Conservation (phyloP, 2,329 filamentous ascomycete species). For the Venturia nashicola region DNA sequence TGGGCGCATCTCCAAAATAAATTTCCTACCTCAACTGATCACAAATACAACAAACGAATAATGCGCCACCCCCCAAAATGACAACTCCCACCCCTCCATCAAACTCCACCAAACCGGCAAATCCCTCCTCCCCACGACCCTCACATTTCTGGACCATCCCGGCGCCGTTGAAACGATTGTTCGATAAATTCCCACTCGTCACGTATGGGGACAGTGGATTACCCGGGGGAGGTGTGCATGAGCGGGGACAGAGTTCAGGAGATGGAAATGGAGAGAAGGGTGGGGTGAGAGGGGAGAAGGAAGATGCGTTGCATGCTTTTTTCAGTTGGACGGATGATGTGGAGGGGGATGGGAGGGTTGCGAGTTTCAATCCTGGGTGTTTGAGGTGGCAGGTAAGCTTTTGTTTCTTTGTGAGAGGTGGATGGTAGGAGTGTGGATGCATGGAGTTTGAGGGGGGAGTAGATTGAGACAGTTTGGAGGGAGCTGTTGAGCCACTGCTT, state of each 20-base stretch:
- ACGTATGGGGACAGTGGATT: conserved; percentile 66
- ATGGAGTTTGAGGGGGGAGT: background rate
- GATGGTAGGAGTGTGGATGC: too few relatives aligned
- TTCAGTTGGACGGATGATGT: conserved; percentile 1
- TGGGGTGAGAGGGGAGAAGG: conserved; percentile 24
- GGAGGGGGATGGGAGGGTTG: background rate
- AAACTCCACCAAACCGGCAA: background rate
- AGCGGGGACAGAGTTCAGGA: conserved; percentile 13
- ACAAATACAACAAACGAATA: background rate
- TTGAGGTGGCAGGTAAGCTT: conserved; percentile 83
- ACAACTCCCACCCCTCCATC: background rate
- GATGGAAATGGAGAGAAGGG: conserved; percentile 46
- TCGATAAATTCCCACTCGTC: conserved; percentile 69
- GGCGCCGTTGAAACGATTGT: conserved; percentile 64
- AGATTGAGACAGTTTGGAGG: background rate
- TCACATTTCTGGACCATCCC: conserved; percentile 40
- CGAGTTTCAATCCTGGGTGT: conserved; percentile 86
- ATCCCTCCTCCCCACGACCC: conserved; percentile 9
- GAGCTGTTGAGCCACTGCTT: background rate
- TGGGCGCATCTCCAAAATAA: background rate
- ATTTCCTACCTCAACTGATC: background rate
- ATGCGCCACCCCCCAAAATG: background rate
- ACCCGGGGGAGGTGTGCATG: conserved; percentile 39
- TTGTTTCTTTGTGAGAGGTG: background rate
- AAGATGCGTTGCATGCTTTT: conserved; percentile 4